Conservation (phyloP, 192 early-diverging fungal genomes). For the Umbelopsis isabellina region DNA sequence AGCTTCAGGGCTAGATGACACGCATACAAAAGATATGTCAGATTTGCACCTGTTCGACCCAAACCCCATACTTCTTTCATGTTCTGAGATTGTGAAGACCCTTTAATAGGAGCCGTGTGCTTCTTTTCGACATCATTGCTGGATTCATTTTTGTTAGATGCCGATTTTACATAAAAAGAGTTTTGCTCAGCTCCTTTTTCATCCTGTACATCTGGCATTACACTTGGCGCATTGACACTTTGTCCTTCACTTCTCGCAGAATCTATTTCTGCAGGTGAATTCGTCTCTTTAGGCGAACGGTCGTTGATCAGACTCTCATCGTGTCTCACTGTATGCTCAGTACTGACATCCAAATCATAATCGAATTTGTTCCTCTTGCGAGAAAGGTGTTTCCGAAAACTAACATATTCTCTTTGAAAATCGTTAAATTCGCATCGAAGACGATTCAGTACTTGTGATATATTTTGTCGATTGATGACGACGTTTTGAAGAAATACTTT, state of each 20-base stretch:
- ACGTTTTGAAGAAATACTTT: slow-evolving; percentile 54
- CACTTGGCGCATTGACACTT: background rate
- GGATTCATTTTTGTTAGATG: background rate
- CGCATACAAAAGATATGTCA: slow-evolving; percentile 58
- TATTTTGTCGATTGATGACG: slow-evolving; percentile 45
- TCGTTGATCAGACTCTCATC: background rate
- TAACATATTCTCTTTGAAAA: slow-evolving; percentile 47
- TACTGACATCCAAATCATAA: slow-evolving; percentile 46
- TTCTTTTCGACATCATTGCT: background rate
- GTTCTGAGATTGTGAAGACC: background rate
- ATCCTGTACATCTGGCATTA: background rate
- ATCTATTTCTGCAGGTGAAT: background rate
- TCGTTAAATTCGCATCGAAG: slow-evolving; percentile 42
- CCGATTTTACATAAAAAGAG: background rate
- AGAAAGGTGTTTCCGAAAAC: slow-evolving; percentile 47
- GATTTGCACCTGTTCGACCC: slow-evolving; percentile 54
- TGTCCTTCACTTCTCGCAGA: background rate
- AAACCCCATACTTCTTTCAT: slow-evolving; percentile 57
- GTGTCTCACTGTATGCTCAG: slow-evolving; percentile 5
- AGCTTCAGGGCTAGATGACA: slow-evolving; percentile 53
- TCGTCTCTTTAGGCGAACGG: background rate
- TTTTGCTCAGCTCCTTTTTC: background rate
- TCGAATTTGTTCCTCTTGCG: slow-evolving; percentile 34
- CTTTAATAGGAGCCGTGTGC: background rate
- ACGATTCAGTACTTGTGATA: slow-evolving; percentile 41